Base-by-base conservation (phyloP, 2,329 filamentous ascomycete genomes). In the Botrytis elliptica region DNA sequence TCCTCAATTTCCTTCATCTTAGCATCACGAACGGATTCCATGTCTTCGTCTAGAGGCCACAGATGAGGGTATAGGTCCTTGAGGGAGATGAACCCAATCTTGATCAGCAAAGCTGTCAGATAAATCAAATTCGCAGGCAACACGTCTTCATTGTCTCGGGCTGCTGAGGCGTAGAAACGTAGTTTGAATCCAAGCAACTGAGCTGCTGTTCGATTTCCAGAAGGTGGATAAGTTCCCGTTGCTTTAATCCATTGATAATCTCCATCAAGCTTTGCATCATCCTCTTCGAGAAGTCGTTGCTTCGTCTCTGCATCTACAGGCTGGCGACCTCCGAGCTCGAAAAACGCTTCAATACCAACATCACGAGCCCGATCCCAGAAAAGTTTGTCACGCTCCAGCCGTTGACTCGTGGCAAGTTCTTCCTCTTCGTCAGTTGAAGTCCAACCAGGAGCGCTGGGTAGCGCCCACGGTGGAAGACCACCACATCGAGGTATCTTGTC, bases 151-250 rank as follows among this genome's bases (percentile, higher is more conserved):
- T 90, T 88, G 74, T 93, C 90, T 73, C 95, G 89, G 52, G 92
- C 90, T 42, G 91, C 86, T 0, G 94, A 97, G 59, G 93, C 92
- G 81, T 99, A 99, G 82, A 97, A 99, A 22, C 93, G 93, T 69
- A 99, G 88, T 83, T 99, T 99, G 87, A 99, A 99, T 6, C 96
- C 96, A 22, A 99, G 90, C 5, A 99, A 88, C 81, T 98, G 96
- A 44, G 97, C 97, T 1, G 96, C 96, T 74, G 97, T 93, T 62
- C 92, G 90, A 81, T 98, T 99, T 44, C 97, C 96, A 44, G 88
- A 86, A 1, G 95, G 94, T 7, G 95, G 95, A 5, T 96, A 84
- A 0, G 93, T 97, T 73, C 91, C 91, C 4, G 95, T 98, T 74
- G 89, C 85, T 76, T 89, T 87, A 78, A 97, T 93, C 93, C 95